Evolutionary conservation across 306 rosid genomes (phyloP), one percentile per base, ranked within the genome.

Genomic region (Argentina anserina): DNA sequence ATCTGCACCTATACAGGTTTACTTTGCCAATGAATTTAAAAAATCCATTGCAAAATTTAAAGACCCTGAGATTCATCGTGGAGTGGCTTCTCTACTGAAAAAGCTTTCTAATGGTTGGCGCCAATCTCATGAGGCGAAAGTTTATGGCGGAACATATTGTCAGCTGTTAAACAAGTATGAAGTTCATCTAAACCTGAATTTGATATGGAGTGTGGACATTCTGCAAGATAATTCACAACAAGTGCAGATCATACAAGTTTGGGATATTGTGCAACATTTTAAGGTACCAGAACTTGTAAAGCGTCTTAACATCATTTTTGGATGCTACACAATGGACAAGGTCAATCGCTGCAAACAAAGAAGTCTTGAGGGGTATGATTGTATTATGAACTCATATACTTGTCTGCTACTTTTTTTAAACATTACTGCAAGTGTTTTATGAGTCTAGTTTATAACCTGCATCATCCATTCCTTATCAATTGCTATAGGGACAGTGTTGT

Each of bases 31-130:
- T 11, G 61, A 55, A 55, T 55, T 55, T 55, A 55, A 23, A 6
- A 25, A 25, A 3, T 55, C 33, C 15, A 10, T 55, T 0, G 33
- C 15, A 55, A 55, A 55, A 25, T 2, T 55, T 4, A 55, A 11
- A 11, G 61, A 55, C 33, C 34, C 61, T n/a, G 26, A 55, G 17
- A 25, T 55, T 23, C 61, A 33, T 55, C 7, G 3, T 5, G 31
- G 25, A 55, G 7, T 55, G 31, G 28, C 12, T 55, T 25, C 33
- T 55, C 17, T 55, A 25, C 15, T 55, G 33, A 26, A 17, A 55
- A 55, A 55, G 61, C 61, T 55, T 55, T 55, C 61, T 9, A 11
- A 17, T 55, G 61, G 33, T 55, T 55, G 61, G 61, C 61, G 33
- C 17, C 18, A 25, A 25, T 55, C 61, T 9, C 61, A 55, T 25